phyloP scores from a whole-genome alignment of 2,329 filamentous ascomycete species.

The Alternaria sp. region DNA sequence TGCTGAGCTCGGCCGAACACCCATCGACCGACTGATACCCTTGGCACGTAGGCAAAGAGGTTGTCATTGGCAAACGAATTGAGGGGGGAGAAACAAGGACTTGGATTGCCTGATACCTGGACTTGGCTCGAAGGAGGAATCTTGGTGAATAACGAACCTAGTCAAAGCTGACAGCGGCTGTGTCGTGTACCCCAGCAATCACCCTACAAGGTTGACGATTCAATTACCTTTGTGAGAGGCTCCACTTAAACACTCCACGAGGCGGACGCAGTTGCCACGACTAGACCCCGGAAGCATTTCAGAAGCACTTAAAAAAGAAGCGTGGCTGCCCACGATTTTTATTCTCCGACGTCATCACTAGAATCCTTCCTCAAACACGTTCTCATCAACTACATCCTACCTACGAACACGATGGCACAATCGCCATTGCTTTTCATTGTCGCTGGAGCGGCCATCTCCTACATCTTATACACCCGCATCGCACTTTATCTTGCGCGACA shows the following conservation, averaged over 20 bases:
- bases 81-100: not conserved
- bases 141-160: not conserved
- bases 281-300: not conserved
- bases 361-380: not conserved
- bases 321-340: not conserved
- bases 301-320: not conserved
- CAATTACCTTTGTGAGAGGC: not conserved
- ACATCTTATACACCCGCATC: slow-evolving; percentile 46
- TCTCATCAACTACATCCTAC: not conserved
- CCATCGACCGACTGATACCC: not conserved
- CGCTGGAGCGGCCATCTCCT: slow-evolving; percentile 44
- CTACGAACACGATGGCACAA: slow-evolving; percentile 27
- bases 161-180: not conserved
- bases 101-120: not conserved
- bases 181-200: not conserved
- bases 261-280: slow-evolving; percentile 1
- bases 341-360: slow-evolving; percentile 4
- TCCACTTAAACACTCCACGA: not conserved
- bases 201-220: not conserved
- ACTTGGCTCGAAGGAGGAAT: not conserved
- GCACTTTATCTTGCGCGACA: slow-evolving; percentile 48
- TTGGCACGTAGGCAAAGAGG: not conserved
- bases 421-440: slow-evolving; percentile 41
- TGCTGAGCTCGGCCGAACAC: not conserved
- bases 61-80: not conserved